Evolutionary conservation across 495 filamentous ascomycete genomes (phyloP), one percentile per base, ranked within the genome.

Genomic region (Tuber aestivum): DNA sequence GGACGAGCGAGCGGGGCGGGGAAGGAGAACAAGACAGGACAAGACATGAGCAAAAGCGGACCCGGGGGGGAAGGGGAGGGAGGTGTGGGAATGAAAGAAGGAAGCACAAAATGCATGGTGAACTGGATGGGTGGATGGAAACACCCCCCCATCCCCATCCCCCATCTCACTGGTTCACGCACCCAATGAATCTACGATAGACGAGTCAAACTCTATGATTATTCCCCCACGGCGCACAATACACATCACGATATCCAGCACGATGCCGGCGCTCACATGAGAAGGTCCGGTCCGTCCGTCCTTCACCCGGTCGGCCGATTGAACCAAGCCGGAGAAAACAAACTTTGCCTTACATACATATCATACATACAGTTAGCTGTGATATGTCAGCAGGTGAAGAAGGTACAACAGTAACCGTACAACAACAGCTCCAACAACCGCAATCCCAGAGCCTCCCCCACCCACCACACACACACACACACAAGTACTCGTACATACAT

Each of bases 71-170:
- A 16, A 12, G 10, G 7, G 50, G 50, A 3, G n/a, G 56, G 56
- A n/a, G n/a, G n/a, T n/a, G n/a, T n/a, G 56, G 56, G 56, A 27
- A 14, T 10, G 56, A 65, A 65, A 65, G 56, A 27, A 32, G 56
- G 56, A 65, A 32, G 56, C 56, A 65, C 56, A 65, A 65, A 65
- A 65, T 32, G 56, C 27, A 65, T 65, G 56, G 18, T 65, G 56
- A 65, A 32, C 56, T 65, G 56, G 56, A 65, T 65, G 50, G 50
- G 14, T 23, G 8, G 7, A 45, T 45, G 45, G 45, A 23, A 56
- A 56, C 44, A 45, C 44, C 44, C 0, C 6, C 44, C 44, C n/a
- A n/a, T n/a, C 12, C 16, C 42, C 42, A 45, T 45, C n/a, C n/a
- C 44, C 12, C 48, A 56, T 21, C 23, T 56, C 9, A 56, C 48